Evolutionary conservation across 1,284 basidiomycete genomes (phyloP), one percentile per base, ranked within the genome.

Genomic region (Chalciporus sp.): DNA sequence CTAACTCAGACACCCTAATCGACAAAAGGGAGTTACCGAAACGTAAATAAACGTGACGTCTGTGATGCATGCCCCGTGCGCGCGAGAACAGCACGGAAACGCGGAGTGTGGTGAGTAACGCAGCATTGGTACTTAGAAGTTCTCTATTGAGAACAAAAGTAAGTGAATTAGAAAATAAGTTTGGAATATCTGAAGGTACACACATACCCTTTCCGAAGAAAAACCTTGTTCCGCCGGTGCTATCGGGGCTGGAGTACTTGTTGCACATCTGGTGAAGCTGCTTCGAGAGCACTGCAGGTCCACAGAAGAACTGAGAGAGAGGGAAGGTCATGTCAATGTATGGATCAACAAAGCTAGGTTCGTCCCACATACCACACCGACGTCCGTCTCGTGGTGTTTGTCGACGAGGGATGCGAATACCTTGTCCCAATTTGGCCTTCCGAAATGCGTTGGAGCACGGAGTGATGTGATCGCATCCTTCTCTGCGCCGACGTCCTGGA

Each of bases 371-470:
- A 86, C 85, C 68, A 94, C 90, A 47, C 92, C 92, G 50, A 92
- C 84, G 64, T 94, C 92, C 2, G 92, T 90, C 61, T 90, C 86
- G 0, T 87, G 83, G 64, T 95, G 93, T 68, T 87, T 90, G 66
- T 88, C 84, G 2, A 77, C 78, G 49, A 95, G 82, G 9, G 85
- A 86, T 42, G 78, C 71, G 72, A 94, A 95, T 20, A 93, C 87
- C 41, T 82, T 78, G 64, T 94, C 88, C 94, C 94, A 95, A 71
- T 95, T 93, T n/a, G 93, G 93, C 53, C 94, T 76, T 23, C 93
- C 94, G 68, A 90, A 96, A 73, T 95, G 93, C n/a, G 94, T 96
- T 0, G 94, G 94, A 0, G 93, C 87, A 23, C 91, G 81, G 4
- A 95, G 76, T 1, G 84, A 81, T 14, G 92, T 94, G 67, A 96